These are phyloP conservation scores for Bathelium albidoporum DNA, from an alignment of 495 filamentous ascomycete genomes.

Conservation along the genomic window DNA sequence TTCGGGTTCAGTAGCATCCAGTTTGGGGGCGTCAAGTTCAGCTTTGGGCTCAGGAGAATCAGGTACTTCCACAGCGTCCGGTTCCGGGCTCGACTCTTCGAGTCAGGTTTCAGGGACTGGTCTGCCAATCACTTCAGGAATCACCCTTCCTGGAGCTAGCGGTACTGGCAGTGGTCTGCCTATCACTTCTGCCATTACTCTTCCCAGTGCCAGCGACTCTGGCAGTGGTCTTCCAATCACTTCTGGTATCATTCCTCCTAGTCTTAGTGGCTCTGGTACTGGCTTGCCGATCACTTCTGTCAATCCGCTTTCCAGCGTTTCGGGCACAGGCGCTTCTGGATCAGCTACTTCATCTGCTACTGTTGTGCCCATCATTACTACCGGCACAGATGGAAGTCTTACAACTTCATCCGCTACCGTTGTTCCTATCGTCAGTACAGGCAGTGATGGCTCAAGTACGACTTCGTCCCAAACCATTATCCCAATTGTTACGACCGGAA, in stretches of 20 bases:
- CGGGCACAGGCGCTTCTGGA: not conserved
- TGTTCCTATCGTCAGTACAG: not conserved
- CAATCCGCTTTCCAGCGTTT: not conserved
- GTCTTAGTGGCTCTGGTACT: not conserved
- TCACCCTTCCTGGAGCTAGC: no score
- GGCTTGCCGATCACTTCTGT: not conserved
- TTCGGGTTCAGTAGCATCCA: not conserved
- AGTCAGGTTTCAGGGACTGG: not conserved
- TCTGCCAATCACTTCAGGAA: no score
- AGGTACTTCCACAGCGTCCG: not conserved
- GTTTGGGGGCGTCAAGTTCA: no score
- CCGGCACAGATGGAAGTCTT: not conserved
- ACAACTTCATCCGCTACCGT: not conserved
- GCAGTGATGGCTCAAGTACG: not conserved
- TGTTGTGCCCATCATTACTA: not conserved
- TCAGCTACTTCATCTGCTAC: not conserved
- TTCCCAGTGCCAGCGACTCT: not conserved
- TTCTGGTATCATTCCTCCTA: not conserved
- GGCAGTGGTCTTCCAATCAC: not conserved
- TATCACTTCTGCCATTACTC: not conserved
- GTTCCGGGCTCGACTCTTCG: not conserved
- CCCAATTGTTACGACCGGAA: conserved; percentile 7
- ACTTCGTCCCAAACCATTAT: not conserved
- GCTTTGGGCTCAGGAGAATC: not conserved
- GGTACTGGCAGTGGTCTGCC: no score